phyloP scores from a whole-genome alignment of 2,329 filamentous ascomycete genomes.

The Rosellinia necatrix region DNA sequence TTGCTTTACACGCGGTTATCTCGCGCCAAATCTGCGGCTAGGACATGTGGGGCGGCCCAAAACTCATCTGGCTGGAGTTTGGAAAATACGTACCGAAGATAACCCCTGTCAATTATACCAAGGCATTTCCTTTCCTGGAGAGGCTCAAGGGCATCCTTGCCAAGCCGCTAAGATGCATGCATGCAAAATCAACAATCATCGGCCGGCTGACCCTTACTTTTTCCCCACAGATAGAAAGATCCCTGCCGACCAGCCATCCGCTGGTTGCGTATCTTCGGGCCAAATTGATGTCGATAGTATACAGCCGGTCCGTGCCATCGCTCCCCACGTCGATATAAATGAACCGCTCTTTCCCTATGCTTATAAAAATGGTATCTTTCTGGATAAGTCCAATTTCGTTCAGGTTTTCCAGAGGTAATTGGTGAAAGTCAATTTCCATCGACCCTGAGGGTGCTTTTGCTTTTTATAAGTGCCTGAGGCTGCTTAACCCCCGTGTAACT shows the following conservation, averaged over 20 bases:
- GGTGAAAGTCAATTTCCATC: too few species aligned
- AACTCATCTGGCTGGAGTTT: slow-evolving; percentile 7
- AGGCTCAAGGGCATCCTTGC: slow-evolving; percentile 27
- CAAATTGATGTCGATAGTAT: background rate
- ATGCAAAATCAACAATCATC: slow-evolving; percentile 23
- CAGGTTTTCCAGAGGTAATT: too few species aligned
- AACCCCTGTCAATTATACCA: slow-evolving; percentile 11
- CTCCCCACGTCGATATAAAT: background rate
- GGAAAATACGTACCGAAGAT: slow-evolving; percentile 21
- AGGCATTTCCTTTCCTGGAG: slow-evolving; percentile 26
- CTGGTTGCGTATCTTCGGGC: background rate
- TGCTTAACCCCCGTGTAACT: slow-evolving; percentile 3
- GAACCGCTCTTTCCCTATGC: background rate
- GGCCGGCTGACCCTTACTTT: slow-evolving; percentile 2
- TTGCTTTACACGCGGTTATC: slow-evolving; percentile 30
- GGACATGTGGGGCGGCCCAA: slow-evolving; percentile 17
- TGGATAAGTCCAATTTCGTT: background rate
- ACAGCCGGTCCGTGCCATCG: background rate
- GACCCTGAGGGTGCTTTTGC: too few species aligned
- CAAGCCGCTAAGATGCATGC: slow-evolving; percentile 22
- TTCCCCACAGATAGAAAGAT: slow-evolving; percentile 27
- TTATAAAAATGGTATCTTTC: background rate
- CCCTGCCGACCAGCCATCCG: slow-evolving; percentile 15
- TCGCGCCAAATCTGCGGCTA: slow-evolving; percentile 31
- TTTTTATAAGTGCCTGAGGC: background rate